Percentiles rank a stretch among this genome's conserved stretches.
Evolutionary conservation across 345 rosid species (phyloP).

Genomic region (Mercurialis annua): DNA sequence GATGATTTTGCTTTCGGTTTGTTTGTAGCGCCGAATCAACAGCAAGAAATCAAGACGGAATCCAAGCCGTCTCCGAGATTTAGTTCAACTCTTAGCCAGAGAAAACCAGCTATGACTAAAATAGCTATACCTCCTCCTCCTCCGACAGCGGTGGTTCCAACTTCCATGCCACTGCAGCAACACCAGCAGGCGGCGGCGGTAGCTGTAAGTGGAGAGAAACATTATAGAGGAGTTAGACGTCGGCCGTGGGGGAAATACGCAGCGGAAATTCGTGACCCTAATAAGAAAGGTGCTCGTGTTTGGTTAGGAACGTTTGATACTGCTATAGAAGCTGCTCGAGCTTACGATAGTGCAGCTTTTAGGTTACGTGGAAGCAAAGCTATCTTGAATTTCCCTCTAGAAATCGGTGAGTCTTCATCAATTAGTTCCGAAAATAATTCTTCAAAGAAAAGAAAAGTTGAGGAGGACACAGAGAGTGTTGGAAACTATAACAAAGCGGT

Average conservation of each 20-base stretch:
- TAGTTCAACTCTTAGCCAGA: conserved; percentile 46
- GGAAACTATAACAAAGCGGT: not conserved
- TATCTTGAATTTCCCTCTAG: conserved; percentile 86
- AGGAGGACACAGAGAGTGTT: conserved; percentile 4
- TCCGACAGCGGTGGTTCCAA: not conserved
- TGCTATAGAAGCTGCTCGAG: conserved; percentile 79
- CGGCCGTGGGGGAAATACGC: conserved; percentile 93
- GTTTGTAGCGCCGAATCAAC: not conserved
- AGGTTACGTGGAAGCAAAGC: conserved; percentile 83
- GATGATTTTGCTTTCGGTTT: conserved; percentile 5
- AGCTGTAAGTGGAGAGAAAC: conserved; percentile 33
- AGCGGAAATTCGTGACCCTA: conserved; percentile 92
- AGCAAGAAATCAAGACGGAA: conserved; percentile 6
- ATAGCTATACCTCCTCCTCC: conserved; percentile 39
- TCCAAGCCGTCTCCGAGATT: conserved; percentile 16
- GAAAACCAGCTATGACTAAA: conserved; percentile 56
- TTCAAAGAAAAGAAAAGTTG: conserved; percentile 38
- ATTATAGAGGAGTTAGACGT: conserved; percentile 79
- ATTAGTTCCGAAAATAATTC: conserved; percentile 11
- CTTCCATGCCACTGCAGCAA: not conserved
- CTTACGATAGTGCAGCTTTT: conserved; percentile 87
- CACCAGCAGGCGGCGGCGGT: not conserved
- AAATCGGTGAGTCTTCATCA: conserved; percentile 31
- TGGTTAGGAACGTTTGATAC: conserved; percentile 95
- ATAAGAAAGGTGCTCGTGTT: conserved; percentile 68